Conservation (phyloP, 169 alveolate species). For the Babesia divergens region DNA sequence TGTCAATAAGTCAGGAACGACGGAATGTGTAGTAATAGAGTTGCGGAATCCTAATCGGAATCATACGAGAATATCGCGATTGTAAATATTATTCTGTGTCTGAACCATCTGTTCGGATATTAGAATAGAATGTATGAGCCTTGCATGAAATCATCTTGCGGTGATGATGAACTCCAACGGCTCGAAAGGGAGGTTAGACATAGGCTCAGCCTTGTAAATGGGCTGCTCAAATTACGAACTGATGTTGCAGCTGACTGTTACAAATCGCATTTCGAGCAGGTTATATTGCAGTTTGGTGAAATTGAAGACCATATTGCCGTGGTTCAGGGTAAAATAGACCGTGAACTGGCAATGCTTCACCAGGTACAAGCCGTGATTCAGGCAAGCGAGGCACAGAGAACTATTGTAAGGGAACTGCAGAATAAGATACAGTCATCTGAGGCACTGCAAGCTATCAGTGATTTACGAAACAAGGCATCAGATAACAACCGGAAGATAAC, state of each 20-base stretch:
- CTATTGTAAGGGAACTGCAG: neutral
- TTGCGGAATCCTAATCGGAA: neutral
- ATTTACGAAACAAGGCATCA: neutral
- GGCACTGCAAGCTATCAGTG: constrained; percentile 1
- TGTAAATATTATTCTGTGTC: too few species aligned
- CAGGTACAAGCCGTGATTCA: constrained; percentile 4
- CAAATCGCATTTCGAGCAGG: constrained; percentile 13
- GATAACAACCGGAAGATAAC: neutral
- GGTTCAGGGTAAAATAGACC: constrained; percentile 17
- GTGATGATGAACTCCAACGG: constrained; percentile 21
- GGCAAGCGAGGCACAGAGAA: constrained; percentile 15
- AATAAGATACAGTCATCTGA: constrained; percentile 14
- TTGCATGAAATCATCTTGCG: too few species aligned
- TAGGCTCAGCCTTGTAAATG: constrained; percentile 19
- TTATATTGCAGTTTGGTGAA: constrained; percentile 3
- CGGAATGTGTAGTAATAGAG: too few species aligned
- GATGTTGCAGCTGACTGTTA: neutral
- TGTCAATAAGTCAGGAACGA: too few species aligned
- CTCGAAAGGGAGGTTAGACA: constrained; percentile 33
- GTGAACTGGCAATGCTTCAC: constrained; percentile 32
- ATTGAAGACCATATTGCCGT: constrained; percentile 10
- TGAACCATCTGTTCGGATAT: too few species aligned
- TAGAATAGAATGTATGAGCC: too few species aligned
- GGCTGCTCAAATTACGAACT: constrained; percentile 37
- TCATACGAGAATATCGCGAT: too few species aligned